phyloP scores from a whole-genome alignment of 257 asterid genomes.

The Cordia subcordata region DNA sequence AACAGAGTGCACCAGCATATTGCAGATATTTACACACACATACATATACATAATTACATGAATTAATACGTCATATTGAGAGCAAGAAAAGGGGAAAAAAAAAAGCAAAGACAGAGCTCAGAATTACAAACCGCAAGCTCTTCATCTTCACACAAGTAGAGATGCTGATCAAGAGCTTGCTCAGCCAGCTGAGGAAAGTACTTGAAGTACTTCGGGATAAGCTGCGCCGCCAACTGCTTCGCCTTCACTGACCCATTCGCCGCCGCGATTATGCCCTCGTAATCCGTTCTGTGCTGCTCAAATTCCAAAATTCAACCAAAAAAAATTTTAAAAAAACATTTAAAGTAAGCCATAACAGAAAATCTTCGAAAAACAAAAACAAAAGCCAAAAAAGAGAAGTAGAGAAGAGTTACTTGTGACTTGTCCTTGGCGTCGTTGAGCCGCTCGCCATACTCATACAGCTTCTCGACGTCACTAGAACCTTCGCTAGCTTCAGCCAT shows the following conservation, averaged over 20 bases:
- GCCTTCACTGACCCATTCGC: conserved; percentile 82
- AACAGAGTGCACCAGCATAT: not conserved
- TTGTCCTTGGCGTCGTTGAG: conserved; percentile 80
- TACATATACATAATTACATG: not conserved
- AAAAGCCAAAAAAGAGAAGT: not conserved
- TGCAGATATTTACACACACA: not conserved
- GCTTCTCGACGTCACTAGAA: conserved; percentile 72
- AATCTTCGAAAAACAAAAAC: not conserved
- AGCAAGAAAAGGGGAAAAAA: not conserved
- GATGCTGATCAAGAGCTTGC: conserved; percentile 81
- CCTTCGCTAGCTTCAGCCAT: conserved; percentile 62
- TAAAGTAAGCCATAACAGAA: not conserved
- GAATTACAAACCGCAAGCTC: conserved; percentile 67
- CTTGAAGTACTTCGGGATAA: conserved; percentile 86
- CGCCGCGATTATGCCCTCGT: conserved; percentile 78
- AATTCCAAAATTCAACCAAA: not conserved
- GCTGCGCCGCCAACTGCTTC: conserved; percentile 89
- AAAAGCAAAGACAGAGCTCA: conserved; percentile 1
- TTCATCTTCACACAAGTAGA: conserved; percentile 71
- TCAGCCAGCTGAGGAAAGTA: conserved; percentile 69
- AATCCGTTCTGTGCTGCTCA: conserved; percentile 61
- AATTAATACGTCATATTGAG: not conserved
- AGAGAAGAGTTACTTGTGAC: conserved; percentile 46
- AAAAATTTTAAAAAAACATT: no score
- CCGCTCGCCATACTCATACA: conserved; percentile 73